Conservation (phyloP, 345 rosid species). For the Gossypium australe region DNA sequence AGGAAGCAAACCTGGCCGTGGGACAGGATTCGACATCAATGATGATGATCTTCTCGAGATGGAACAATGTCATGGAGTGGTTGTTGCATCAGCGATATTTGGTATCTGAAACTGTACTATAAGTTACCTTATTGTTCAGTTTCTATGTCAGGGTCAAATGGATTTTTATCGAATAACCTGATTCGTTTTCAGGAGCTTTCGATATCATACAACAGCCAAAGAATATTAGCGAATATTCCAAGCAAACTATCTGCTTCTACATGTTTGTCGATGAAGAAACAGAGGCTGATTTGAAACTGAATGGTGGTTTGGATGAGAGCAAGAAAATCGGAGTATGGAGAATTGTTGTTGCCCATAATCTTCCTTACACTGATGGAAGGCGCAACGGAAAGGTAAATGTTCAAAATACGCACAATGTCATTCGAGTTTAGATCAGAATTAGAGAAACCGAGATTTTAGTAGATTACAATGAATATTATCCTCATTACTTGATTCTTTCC, state of each 20-base stretch:
- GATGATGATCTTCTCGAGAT: conserved; percentile 77
- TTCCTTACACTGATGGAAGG: conserved; percentile 80
- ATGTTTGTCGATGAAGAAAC: conserved; percentile 98
- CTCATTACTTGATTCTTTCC: neutral
- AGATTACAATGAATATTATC: neutral
- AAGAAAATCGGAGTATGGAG: conserved; percentile 88
- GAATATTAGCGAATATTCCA: conserved; percentile 73
- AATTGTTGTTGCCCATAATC: conserved; percentile 77
- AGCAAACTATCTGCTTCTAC: conserved; percentile 73
- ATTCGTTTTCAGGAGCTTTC: conserved; percentile 65
- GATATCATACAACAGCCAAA: conserved; percentile 83
- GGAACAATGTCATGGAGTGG: conserved; percentile 84
- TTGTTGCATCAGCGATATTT: conserved; percentile 94
- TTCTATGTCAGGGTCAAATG: neutral
- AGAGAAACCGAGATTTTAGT: neutral
- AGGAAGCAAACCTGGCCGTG: conserved; percentile 76
- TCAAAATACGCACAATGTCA: neutral
- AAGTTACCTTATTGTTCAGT: conserved; percentile 9
- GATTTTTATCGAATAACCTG: conserved; percentile 18
- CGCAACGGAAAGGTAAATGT: conserved; percentile 86
- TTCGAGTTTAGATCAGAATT: neutral
- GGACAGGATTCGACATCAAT: conserved; percentile 84
- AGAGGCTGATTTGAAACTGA: conserved; percentile 64
- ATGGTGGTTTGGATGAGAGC: conserved; percentile 43
- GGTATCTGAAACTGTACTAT: conserved; percentile 40